Evolutionary conservation across 768 basidiomycete species (phyloP), one percentile per base, ranked within the genome.

Genomic region (Termitomyces bulborhizus): DNA sequence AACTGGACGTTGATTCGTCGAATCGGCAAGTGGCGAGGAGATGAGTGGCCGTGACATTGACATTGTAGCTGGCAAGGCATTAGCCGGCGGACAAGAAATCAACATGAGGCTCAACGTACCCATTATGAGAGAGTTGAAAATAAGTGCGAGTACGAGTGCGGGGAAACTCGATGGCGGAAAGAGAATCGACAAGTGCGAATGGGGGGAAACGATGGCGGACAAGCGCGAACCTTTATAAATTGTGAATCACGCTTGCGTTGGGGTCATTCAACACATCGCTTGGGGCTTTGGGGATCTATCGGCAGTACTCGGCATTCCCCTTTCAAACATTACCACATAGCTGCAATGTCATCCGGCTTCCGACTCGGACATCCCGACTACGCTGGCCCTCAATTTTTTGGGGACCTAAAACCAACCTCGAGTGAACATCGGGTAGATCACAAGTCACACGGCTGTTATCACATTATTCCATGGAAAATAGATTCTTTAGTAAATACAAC

Each of bases 1-100:
- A 39, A 71, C 58, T 57, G 62, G 41, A 62, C 46, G 56, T 48
- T 65, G 62, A 54, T 68, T 67, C 50, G 72, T 60, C 8, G 76
- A 61, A 57, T 67, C 72, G 56, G 85, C 84, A 54, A 86, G 78
- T 0, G 88, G 85, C 5, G 86, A 88, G 4, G 86, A 79, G 46
- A 84, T 74, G 58, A 74, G 64, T 43, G 82, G 81, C 60, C 77
- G 74, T 31, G 80, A 72, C 62, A 79, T 70, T 34, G 78, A 63
- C 62, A 82, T 68, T 48, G 76, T 69, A 36, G 77, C 76, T 76
- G 57, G 50, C 24, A 7, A 29, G 39, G 24, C 21, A 47, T 62
- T 50, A 63, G 58, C 21, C 12, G 26, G 48, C 16, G 21, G 27
- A 8, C 11, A 32, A 39, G 31, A 47, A 34, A 24, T 32, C 11